phyloP scores from a whole-genome alignment of 2,329 filamentous ascomycete genomes.

The Nemania sp. region DNA sequence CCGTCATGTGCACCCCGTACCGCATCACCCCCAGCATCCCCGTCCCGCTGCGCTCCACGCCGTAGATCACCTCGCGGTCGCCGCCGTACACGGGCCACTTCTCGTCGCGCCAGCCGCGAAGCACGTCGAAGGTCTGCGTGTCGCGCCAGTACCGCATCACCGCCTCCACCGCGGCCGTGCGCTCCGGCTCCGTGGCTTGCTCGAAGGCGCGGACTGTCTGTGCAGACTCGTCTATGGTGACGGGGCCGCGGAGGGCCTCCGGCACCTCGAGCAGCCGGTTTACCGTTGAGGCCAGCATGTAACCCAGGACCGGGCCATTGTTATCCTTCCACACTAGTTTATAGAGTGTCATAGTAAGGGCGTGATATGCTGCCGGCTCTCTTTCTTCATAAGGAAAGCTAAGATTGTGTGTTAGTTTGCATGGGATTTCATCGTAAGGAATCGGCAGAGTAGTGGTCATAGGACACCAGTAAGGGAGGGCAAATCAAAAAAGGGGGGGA shows the following conservation, averaged over 20 bases:
- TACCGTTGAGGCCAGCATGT: slow-evolving; percentile 65
- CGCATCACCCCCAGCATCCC: slow-evolving; percentile 80
- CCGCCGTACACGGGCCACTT: slow-evolving; percentile 82
- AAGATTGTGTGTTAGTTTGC: slow-evolving; percentile 27
- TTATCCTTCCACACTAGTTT: slow-evolving; percentile 68
- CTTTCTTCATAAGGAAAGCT: slow-evolving; percentile 83
- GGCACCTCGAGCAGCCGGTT: slow-evolving; percentile 62
- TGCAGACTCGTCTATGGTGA: slow-evolving; percentile 69
- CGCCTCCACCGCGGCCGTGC: slow-evolving; percentile 66
- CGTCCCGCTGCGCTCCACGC: slow-evolving; percentile 80
- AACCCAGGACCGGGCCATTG: slow-evolving; percentile 67
- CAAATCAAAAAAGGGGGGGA: neutral
- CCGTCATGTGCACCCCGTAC: slow-evolving; percentile 86
- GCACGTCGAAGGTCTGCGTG: slow-evolving; percentile 77
- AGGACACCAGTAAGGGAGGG: neutral
- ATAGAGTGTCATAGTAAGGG: slow-evolving; percentile 71
- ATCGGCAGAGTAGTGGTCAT: neutral
- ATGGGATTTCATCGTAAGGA: neutral
- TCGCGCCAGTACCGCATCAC: slow-evolving; percentile 76
- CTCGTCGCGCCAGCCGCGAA: slow-evolving; percentile 85
- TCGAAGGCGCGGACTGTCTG: slow-evolving; percentile 74
- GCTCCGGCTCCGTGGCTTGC: slow-evolving; percentile 68
- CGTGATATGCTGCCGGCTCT: slow-evolving; percentile 67
- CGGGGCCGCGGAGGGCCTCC: slow-evolving; percentile 64
- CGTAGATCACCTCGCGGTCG: slow-evolving; percentile 73